Evolutionary conservation across 345 rosid species (phyloP).

Genomic region (Syzygium oleosum): DNA sequence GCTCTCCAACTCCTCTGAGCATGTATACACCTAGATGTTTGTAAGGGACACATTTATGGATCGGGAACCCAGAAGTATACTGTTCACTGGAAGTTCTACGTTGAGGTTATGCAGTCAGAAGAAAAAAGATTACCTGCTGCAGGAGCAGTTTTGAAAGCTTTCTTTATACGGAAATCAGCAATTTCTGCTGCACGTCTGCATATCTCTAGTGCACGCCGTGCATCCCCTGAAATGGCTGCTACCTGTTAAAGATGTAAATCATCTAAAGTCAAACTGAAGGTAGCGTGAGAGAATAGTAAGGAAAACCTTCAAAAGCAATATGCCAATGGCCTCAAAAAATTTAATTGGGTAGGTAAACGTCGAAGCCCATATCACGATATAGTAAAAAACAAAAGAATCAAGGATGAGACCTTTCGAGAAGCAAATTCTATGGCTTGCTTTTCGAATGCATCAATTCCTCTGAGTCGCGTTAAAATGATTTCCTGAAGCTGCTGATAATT

Average conservation of each 20-base stretch:
- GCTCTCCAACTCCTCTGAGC: neutral
- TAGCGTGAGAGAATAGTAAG: neutral
- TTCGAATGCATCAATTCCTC: slow-evolving; percentile 80
- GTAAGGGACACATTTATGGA: neutral
- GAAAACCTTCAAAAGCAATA: neutral
- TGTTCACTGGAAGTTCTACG: neutral
- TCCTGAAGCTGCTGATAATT: slow-evolving; percentile 90
- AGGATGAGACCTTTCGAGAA: slow-evolving; percentile 61
- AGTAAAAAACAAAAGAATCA: neutral
- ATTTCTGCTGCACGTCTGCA: slow-evolving; percentile 97
- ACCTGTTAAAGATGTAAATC: slow-evolving; percentile 29
- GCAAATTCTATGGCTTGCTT: slow-evolving; percentile 93
- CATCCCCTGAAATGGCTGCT: slow-evolving; percentile 97
- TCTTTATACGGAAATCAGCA: slow-evolving; percentile 62
- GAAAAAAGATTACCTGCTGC: slow-evolving; percentile 29
- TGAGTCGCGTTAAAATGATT: slow-evolving; percentile 73
- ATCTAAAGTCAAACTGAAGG: neutral
- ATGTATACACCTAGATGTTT: neutral
- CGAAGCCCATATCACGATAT: neutral
- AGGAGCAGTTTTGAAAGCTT: slow-evolving; percentile 10
- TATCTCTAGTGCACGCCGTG: slow-evolving; percentile 94
- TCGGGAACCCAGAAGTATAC: neutral
- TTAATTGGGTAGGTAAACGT: neutral
- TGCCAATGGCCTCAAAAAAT: neutral
- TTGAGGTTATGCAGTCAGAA: neutral